phyloP scores from a whole-genome alignment of 1,139 yeast genomes.

The Arxiozyma slooffiae region DNA sequence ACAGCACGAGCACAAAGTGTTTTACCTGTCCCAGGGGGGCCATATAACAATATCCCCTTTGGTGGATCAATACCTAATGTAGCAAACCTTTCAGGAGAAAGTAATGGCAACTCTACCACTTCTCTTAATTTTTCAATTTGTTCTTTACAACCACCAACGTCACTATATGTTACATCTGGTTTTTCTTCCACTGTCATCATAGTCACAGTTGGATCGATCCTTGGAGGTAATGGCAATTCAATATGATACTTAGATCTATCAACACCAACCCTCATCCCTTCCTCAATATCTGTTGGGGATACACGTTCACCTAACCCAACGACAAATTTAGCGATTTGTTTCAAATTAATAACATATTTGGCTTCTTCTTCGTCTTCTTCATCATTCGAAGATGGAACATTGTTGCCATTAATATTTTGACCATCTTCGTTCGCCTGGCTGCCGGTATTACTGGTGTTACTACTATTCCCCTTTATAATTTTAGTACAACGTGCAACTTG shows the following conservation, averaged over 20 bases:
- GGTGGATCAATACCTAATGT: slow-evolving; percentile 97
- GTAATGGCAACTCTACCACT: slow-evolving; percentile 88
- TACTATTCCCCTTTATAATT: slow-evolving; percentile 55
- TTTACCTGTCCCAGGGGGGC: slow-evolving; percentile 99
- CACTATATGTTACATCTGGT: slow-evolving; percentile 84
- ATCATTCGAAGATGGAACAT: slow-evolving; percentile 23
- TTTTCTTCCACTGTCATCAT: slow-evolving; percentile 99
- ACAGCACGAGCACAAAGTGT: slow-evolving; percentile 97
- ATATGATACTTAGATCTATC: slow-evolving; percentile 95
- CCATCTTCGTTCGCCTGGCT: slow-evolving; percentile 10
- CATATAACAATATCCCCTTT: slow-evolving; percentile 88
- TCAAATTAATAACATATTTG: slow-evolving; percentile 89
- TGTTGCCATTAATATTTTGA: neutral
- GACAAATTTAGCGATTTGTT: slow-evolving; percentile 95
- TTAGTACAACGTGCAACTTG: slow-evolving; percentile 98
- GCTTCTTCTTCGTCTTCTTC: slow-evolving; percentile 73
- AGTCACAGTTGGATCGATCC: slow-evolving; percentile 96
- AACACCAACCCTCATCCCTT: slow-evolving; percentile 98
- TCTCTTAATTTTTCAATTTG: slow-evolving; percentile 95
- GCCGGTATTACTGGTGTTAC: slow-evolving; percentile 20
- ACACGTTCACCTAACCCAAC: slow-evolving; percentile 95
- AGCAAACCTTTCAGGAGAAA: slow-evolving; percentile 93
- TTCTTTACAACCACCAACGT: slow-evolving; percentile 96
- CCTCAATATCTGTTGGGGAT: slow-evolving; percentile 96
- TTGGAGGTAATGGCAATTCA: slow-evolving; percentile 92